Base-by-base conservation (phyloP, 2,329 filamentous ascomycete species). In the Curvularia sp. region DNA sequence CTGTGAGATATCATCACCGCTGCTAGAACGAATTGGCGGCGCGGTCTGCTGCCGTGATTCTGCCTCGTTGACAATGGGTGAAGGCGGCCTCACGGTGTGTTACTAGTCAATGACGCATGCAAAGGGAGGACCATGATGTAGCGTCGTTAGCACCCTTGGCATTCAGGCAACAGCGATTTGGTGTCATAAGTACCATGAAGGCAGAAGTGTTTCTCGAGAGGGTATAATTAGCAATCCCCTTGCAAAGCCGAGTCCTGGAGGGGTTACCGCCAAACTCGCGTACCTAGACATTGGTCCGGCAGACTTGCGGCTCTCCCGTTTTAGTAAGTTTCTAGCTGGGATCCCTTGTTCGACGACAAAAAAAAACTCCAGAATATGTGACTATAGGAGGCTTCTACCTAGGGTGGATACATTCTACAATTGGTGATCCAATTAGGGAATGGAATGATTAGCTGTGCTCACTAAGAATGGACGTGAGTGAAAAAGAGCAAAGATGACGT, bases 401-500 rank as follows among this genome's bases (percentile, higher is more conserved):
- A 20, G 18, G 20, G 20, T 22, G 20, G 3, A 24, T 24, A 18
- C 39, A n/a, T 12, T 7, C 18, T 22, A 24, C 20, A 4, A 24
- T 24, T 42, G 3, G 13, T 42, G 20, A 42, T 13, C 4, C 20
- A 42, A 42, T 42, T 22, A 18, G 18, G 24, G 9, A 12, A 22
- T 10, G 39, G 3, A 24, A 42, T 24, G 39, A 42, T 42, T 18
- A n/a, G 15, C 7, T 18, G 5, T 18, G 15, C 35, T 38, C 35
- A 18, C 15, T n/a, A 38, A 38, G 7, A 12, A 38, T 38, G 2
- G 13, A 3, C 13, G 9, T 35, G 10, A 20, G 20, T 13, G 18
- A 5, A 22, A 22, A 41, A 12, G n/a, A 24, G 31, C 54, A 39
- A 46, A 52, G 54, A 54, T 59, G 53, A 55, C 33, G 12, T 39